phyloP scores from a whole-genome alignment of 441 rosid species.

The Mallotus japonicus region DNA sequence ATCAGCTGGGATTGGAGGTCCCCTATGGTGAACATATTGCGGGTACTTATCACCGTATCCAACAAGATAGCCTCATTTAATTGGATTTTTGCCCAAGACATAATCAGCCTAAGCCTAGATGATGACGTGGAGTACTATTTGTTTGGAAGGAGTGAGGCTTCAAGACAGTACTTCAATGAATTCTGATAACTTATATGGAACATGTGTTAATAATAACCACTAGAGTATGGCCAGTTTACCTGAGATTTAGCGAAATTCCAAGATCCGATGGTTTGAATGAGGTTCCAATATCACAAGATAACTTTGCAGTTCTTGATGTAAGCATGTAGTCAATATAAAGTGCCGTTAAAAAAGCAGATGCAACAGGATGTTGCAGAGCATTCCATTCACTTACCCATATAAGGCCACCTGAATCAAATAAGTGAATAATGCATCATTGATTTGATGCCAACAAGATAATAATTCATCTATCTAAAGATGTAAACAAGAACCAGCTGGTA shows the following conservation, averaged over 20 bases:
- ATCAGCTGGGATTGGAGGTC: slow-evolving; percentile 85
- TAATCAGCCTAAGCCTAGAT: slow-evolving; percentile 69
- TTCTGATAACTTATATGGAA: not conserved
- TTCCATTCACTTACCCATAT: slow-evolving; percentile 89
- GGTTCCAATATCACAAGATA: slow-evolving; percentile 60
- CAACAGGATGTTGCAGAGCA: slow-evolving; percentile 80
- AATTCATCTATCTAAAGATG: not conserved
- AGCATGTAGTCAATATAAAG: slow-evolving; percentile 94
- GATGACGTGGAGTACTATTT: not conserved
- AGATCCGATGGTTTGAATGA: slow-evolving; percentile 80
- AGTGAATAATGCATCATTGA: not conserved
- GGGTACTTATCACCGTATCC: slow-evolving; percentile 92
- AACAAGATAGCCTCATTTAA: slow-evolving; percentile 76
- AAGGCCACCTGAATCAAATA: slow-evolving; percentile 71
- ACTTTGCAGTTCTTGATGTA: slow-evolving; percentile 56
- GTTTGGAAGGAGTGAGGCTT: slow-evolving; percentile 1
- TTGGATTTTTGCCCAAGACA: slow-evolving; percentile 76
- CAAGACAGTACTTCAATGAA: not conserved
- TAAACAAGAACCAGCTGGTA: not conserved
- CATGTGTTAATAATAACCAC: too few species aligned
- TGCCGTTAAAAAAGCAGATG: slow-evolving; percentile 89
- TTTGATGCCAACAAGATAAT: not conserved
- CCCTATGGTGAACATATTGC: slow-evolving; percentile 86
- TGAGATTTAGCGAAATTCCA: slow-evolving; percentile 77
- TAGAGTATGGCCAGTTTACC: slow-evolving; percentile 41